phyloP scores from a whole-genome alignment of 306 rosid species.

The Styphnolobium japonicum region DNA sequence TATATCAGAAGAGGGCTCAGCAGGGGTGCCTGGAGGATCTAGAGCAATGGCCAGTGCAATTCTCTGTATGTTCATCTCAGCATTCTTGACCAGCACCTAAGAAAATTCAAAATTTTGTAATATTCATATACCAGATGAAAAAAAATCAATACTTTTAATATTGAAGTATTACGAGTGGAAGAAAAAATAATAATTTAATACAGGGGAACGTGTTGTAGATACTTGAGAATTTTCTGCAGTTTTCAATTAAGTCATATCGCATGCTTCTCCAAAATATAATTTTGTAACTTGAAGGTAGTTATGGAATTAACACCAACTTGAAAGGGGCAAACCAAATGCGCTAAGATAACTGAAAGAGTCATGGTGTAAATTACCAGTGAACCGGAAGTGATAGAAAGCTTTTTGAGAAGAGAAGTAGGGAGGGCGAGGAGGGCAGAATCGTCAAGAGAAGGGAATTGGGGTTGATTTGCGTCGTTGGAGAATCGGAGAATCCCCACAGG shows the following conservation, averaged over 20 bases:
- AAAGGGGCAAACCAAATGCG: too few relatives aligned
- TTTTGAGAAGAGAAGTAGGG: slow-evolving; percentile 61
- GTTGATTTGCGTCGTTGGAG: slow-evolving; percentile 11
- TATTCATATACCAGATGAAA: background rate
- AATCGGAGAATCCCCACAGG: slow-evolving; percentile 70
- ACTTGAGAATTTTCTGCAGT: too few relatives aligned
- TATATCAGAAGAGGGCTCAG: background rate
- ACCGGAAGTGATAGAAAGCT: slow-evolving; percentile 64
- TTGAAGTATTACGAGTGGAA: background rate
- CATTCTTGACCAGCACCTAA: slow-evolving; percentile 78
- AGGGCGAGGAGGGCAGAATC: slow-evolving; percentile 69
- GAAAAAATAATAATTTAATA: background rate
- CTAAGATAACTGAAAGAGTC: too few relatives aligned
- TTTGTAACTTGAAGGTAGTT: too few relatives aligned
- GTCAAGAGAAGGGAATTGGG: slow-evolving; percentile 48
- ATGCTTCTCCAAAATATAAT: too few relatives aligned
- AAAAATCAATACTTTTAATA: background rate
- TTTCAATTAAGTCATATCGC: too few relatives aligned
- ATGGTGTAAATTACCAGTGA: slow-evolving; percentile 42
- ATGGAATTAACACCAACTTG: too few relatives aligned
- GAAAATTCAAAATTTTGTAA: background rate
- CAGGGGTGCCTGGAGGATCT: slow-evolving; percentile 58
- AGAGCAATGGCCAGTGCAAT: slow-evolving; percentile 74
- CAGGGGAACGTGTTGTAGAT: background rate
- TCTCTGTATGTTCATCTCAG: slow-evolving; percentile 50